Base-by-base conservation (phyloP, 2,329 filamentous ascomycete genomes). In the Capronia coronata region DNA sequence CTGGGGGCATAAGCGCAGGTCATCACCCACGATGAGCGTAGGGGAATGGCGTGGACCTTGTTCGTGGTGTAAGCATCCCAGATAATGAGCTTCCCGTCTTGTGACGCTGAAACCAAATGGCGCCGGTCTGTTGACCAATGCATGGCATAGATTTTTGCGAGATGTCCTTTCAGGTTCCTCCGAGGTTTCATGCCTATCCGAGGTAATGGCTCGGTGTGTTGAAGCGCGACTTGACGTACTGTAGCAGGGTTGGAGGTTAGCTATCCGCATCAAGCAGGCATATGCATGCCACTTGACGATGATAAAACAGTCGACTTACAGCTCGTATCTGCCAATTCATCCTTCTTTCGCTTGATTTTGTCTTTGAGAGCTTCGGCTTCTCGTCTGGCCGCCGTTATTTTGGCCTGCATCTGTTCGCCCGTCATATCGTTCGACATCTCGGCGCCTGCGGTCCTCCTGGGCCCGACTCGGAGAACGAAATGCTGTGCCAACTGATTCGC, bases 41-140 rank as follows among this genome's bases (percentile, higher is more conserved):
- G 78, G 27, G 93, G 93, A 63, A 98, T 97, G 68, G 93, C 93
- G 72, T 98, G 93, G 55, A 98, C 93, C 72, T 98, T 98, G 78
- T 98, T 97, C 56, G 93, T 97, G 59, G 91, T 97, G 75, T 98
- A 98, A 52, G 93, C 93, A 70, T 98, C 93, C 93, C 93, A 98
- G 67, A 98, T 97, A 71, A 98, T 98, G 61, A 98, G 83, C 77
- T 98, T 98, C 69, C 93, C 93, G 65, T 98, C 93, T 72, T 98
- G 93, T 62, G 93, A 98, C 57, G 93, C 93, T 10, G 93, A 97
- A 45, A 98, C 93, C 54, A 97, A 82, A 72, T 97, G 93, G 71
- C 93, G 84, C 66, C 93, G 83, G 73, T 98, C 93, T 58, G 93
- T 98, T 27, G 93, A 97, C 93, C 93, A 98, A 76, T 98, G 93